phyloP scores from a whole-genome alignment of 148 eudicot genomes.

The Heliosperma pusillum region DNA sequence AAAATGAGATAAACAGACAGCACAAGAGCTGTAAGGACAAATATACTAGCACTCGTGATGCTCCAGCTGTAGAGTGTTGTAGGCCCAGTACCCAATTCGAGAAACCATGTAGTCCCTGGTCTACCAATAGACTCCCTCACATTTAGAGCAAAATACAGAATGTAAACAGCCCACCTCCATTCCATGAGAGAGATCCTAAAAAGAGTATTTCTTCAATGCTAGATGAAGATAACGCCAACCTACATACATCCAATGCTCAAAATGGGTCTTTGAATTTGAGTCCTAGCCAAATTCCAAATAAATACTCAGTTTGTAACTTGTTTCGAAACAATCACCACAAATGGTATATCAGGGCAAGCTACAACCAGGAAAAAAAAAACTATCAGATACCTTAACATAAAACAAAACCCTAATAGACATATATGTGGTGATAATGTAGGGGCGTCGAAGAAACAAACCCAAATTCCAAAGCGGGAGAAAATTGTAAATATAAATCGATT shows the following conservation, averaged over 20 bases:
- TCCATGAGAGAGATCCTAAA: slow-evolving; percentile 37
- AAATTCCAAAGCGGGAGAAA: no score
- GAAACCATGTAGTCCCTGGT: slow-evolving; percentile 45
- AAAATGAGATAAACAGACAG: slow-evolving; percentile 75
- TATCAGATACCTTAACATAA: slow-evolving; percentile 8
- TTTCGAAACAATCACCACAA: no score
- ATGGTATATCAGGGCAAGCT: not conserved
- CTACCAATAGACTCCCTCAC: slow-evolving; percentile 54
- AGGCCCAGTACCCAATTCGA: slow-evolving; percentile 37
- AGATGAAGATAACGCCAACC: slow-evolving; percentile 14
- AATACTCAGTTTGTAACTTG: no score
- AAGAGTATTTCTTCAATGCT: slow-evolving; percentile 8
- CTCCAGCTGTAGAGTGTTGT: slow-evolving; percentile 66
- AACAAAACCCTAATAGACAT: not conserved
- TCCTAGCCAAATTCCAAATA: not conserved
- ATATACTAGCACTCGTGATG: slow-evolving; percentile 63
- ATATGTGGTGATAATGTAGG: not conserved
- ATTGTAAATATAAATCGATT: no score
- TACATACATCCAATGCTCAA: slow-evolving; percentile 16
- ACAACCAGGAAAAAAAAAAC: not conserved
- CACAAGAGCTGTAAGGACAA: slow-evolving; percentile 75
- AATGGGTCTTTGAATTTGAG: not conserved
- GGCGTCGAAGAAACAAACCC: not conserved
- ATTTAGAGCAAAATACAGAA: slow-evolving; percentile 34
- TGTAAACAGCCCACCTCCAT: slow-evolving; percentile 55